A percentile compares a stretch with the other conserved stretches of the same genome.
phyloP scores from a whole-genome alignment of 768 basidiomycete species.

The Serendipita sp. region DNA sequence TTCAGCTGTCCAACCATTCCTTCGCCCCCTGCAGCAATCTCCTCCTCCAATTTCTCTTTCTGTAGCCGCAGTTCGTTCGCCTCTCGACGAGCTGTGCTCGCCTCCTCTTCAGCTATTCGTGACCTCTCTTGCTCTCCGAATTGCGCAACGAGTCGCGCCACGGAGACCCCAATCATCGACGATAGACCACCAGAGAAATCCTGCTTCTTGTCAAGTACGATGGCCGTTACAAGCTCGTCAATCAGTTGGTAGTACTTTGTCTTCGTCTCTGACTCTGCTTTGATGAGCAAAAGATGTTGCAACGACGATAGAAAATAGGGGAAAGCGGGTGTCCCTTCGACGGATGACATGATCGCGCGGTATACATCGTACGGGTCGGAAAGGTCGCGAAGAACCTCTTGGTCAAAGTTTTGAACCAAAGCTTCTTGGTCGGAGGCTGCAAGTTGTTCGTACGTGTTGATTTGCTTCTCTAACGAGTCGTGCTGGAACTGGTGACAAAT shows the following conservation, averaged over 20 bases:
- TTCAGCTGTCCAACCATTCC: conserved; percentile 75
- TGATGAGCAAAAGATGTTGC: conserved; percentile 83
- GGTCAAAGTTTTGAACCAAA: conserved; percentile 58
- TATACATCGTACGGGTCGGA: conserved; percentile 76
- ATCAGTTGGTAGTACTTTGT: conserved; percentile 84
- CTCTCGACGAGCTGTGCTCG: conserved; percentile 46
- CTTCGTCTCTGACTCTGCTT: conserved; percentile 70
- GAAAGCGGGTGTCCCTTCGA: conserved; percentile 61
- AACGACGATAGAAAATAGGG: conserved; percentile 86
- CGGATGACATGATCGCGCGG: conserved; percentile 59
- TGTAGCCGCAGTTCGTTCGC: conserved; percentile 56
- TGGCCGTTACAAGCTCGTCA: conserved; percentile 74
- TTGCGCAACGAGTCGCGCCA: conserved; percentile 73
- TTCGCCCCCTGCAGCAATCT: conserved; percentile 64
- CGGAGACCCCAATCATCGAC: conserved; percentile 73
- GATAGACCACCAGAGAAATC: conserved; percentile 51
- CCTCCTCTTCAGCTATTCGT: conserved; percentile 65
- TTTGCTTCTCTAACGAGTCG: conserved; percentile 45
- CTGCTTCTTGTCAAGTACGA: conserved; percentile 85
- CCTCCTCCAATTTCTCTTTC: conserved; percentile 69
- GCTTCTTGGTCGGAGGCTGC: conserved; percentile 63
- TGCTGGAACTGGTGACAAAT: conserved; percentile 55
- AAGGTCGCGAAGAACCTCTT: conserved; percentile 60
- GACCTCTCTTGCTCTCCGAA: conserved; percentile 82
- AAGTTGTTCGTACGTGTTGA: conserved; percentile 40